A percentile compares a stretch with the other conserved stretches of the same genome.
Conservation (phyloP, 495 filamentous ascomycete species). For the Physcia stellaris region DNA sequence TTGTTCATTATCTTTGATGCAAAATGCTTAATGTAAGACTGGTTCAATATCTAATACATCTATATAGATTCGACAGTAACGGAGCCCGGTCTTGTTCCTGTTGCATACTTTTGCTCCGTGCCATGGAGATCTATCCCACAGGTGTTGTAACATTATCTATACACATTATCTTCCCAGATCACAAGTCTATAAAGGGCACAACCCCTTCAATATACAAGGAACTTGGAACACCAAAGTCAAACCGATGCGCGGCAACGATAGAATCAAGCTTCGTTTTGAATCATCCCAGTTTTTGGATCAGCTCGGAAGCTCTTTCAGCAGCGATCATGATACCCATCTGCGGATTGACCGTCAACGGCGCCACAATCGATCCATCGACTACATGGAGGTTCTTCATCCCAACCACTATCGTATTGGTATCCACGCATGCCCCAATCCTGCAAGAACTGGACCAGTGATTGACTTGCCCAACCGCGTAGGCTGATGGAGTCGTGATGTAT, state of each 20-base stretch:
- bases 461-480: slow-evolving; percentile 23
- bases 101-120: too few species aligned
- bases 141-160: too few species aligned
- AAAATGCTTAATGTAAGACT: too few species aligned
- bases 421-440: slow-evolving; percentile 23
- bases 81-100: too few species aligned
- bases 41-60: too few species aligned
- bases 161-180: too few species aligned
- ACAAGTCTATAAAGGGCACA: too few species aligned
- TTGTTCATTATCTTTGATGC: too few species aligned
- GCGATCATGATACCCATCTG: slow-evolving; percentile 26
- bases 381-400: slow-evolving; percentile 24
- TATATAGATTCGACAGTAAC: too few species aligned
- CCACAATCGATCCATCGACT: slow-evolving; percentile 24
- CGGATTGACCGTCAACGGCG: slow-evolving; percentile 25
- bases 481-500: slow-evolving; percentile 23
- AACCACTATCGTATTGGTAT: slow-evolving; percentile 19
- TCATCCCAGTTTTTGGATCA: slow-evolving; percentile 13
- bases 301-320: slow-evolving; percentile 23
- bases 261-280: too few species aligned
- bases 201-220: too few species aligned
- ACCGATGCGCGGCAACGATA: not conserved
- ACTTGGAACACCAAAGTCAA: not conserved
- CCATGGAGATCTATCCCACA: too few species aligned
- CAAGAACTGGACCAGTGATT: slow-evolving; percentile 27